Evolutionary conservation across 768 basidiomycete genomes (phyloP).

Genomic region (Mycena olivaceomarginata): DNA sequence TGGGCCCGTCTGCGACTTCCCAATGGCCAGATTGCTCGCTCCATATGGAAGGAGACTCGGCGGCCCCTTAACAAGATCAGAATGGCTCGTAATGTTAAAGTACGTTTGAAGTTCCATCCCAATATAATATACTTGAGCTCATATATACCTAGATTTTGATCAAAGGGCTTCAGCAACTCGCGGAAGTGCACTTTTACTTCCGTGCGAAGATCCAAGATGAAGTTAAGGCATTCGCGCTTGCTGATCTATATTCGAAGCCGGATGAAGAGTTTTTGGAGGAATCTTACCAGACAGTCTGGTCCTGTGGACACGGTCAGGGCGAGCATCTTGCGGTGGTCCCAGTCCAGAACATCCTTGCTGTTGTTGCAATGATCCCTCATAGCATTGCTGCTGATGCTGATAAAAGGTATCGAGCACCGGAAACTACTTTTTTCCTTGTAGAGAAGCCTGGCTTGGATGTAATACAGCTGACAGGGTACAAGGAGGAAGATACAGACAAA

Average conservation of each 20-base stretch:
- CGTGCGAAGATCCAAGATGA: neutral
- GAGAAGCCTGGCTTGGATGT: conserved; percentile 28
- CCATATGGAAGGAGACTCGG: conserved; percentile 41
- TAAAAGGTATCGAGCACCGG: neutral
- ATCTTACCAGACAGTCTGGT: conserved; percentile 7
- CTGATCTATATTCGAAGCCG: neutral
- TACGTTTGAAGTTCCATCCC: neutral
- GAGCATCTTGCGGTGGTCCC: neutral
- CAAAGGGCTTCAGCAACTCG: neutral
- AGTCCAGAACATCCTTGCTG: neutral
- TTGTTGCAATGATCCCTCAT: conserved; percentile 23
- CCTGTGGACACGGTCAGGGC: neutral
- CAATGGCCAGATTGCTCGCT: conserved; percentile 48
- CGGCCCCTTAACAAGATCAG: conserved; percentile 28
- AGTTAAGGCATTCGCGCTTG: neutral
- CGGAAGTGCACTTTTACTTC: conserved; percentile 15
- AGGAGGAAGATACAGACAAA: neutral
- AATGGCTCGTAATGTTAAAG: conserved; percentile 43
- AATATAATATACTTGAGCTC: neutral
- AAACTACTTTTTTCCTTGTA: conserved; percentile 15
- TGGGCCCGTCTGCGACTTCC: conserved; percentile 46
- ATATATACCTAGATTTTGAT: neutral
- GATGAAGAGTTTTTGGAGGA: neutral
- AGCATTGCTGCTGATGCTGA: neutral
- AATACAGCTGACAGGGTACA: neutral